Percentiles rank a stretch among this genome's conserved stretches.
Evolutionary conservation across 1,284 basidiomycete genomes (phyloP).

Genomic region (Apiotrichum montevideense): DNA sequence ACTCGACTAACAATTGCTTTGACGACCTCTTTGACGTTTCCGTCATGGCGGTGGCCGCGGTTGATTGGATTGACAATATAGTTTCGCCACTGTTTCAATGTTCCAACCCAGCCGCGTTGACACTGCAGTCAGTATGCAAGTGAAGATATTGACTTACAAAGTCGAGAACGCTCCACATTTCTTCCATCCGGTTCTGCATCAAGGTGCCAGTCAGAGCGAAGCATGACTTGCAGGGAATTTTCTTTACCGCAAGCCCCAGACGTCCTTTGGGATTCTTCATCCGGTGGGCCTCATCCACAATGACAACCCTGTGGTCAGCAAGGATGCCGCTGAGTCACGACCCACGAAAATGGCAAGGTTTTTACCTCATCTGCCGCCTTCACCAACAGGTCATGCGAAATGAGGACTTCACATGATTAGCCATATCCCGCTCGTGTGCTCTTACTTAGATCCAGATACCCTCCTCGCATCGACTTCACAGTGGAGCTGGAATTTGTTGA

Average conservation of each 20-base stretch:
- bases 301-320: constrained; percentile 24
- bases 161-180: constrained; percentile 50
- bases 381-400: constrained; percentile 30
- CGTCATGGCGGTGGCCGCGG: constrained; percentile 44
- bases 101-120: constrained; percentile 42
- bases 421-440: neutral
- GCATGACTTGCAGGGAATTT: constrained; percentile 32
- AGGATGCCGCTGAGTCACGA: neutral
- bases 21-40: constrained; percentile 38
- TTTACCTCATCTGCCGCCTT: constrained; percentile 28
- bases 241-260: constrained; percentile 46
- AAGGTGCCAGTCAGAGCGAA: constrained; percentile 42
- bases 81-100: constrained; percentile 38
- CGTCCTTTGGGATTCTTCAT: constrained; percentile 35
- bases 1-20: constrained; percentile 31
- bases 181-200: constrained; percentile 49
- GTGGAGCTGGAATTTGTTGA: constrained; percentile 2
- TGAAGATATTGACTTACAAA: constrained; percentile 33
- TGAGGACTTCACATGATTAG: constrained; percentile 25
- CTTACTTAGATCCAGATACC: constrained; percentile 41
- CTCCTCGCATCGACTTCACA: constrained; percentile 20
- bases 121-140: constrained; percentile 18
- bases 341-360: constrained; percentile 38
- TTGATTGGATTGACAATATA: constrained; percentile 45
- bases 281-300: constrained; percentile 45